Evolutionary conservation across 108 stramenopile species (phyloP).

Genomic region (Fragilaria crotonensis): DNA sequence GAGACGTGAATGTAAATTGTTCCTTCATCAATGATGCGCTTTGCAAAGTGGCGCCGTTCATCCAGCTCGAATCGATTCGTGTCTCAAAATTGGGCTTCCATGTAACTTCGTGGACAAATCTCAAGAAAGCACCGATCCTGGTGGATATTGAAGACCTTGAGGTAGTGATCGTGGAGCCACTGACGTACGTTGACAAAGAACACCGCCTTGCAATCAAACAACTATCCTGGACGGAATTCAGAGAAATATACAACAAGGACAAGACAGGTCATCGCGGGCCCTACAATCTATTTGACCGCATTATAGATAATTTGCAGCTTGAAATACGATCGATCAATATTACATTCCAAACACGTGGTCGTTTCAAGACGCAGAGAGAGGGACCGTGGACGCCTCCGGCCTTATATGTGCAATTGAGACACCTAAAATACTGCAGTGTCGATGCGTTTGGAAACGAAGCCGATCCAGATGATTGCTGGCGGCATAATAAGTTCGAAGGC

Average conservation of each 20-base stretch:
- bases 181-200: constrained; percentile 28
- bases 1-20: constrained; percentile 54
- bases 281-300: constrained; percentile 65
- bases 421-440: constrained; percentile 51
- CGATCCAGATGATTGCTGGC: constrained; percentile 60
- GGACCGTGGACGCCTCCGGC: constrained; percentile 71
- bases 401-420: constrained; percentile 20
- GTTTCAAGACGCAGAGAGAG: constrained; percentile 61
- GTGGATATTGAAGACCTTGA: constrained; percentile 58
- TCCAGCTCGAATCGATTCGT: constrained; percentile 52
- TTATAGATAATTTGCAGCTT: constrained; percentile 62
- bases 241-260: constrained; percentile 6
- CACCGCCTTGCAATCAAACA: constrained; percentile 9
- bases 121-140: constrained; percentile 72
- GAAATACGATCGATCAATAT: constrained; percentile 44
- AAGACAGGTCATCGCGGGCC: constrained; percentile 7
- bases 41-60: constrained; percentile 32
- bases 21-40: constrained; percentile 47
- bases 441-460: constrained; percentile 56
- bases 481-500: constrained; percentile 39
- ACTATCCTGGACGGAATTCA: constrained; percentile 13
- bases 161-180: constrained; percentile 42
- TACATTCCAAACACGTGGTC: constrained; percentile 51
- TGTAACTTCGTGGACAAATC: constrained; percentile 68
- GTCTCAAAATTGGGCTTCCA: constrained; percentile 56